Evolutionary conservation across 306 rosid species (phyloP), one percentile per base, ranked within the genome.

Genomic region (Psophocarpus tetragonolobus): DNA sequence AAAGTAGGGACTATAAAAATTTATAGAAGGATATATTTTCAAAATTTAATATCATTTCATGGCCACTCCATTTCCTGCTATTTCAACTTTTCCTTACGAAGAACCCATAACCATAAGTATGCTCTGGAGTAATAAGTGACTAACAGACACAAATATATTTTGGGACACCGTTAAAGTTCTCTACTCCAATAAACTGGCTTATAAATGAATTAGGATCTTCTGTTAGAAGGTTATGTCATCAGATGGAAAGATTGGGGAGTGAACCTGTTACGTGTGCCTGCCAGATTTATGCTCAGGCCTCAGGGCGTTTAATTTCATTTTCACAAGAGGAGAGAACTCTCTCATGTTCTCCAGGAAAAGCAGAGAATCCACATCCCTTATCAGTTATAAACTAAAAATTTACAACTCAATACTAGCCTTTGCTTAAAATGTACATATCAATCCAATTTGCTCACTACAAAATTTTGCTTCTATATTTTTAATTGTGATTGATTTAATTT

Each of bases 391-490:
- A 70, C 17, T 60, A 51, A 13, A 74, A 33, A 33, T 18, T 64
- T 20, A 71, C 48, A 53, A 45, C 60, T 51, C 61, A 72, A 82
- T 74, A 72, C 36, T 68, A 73, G 18, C 77, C 27, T 51, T 58
- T 36, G 53, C 29, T 56, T 62, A 68, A 78, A 27, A 63, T 32
- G 33, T 5, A 62, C 20, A 8, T 9, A 68, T 44, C 79, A 53
- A 45, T 13, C 47, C 39, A 60, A 77, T 65, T 80, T 71, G 41
- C 76, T 64, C 20, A 39, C 8, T 7, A 50, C 39, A 73, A 18
- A 13, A 29, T 33, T 72, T 45, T 29, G 23, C 75, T n/a, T 29
- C 71, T 53, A 27, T 14, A 45, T 41, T 23, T 73, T 26, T 18
- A 18, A 65, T 57, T 45, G 23, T 7, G 66, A 73, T 36, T 54